Evolutionary conservation across 2,329 filamentous ascomycete genomes (phyloP).

Genomic region (Colletotrichum sp.): DNA sequence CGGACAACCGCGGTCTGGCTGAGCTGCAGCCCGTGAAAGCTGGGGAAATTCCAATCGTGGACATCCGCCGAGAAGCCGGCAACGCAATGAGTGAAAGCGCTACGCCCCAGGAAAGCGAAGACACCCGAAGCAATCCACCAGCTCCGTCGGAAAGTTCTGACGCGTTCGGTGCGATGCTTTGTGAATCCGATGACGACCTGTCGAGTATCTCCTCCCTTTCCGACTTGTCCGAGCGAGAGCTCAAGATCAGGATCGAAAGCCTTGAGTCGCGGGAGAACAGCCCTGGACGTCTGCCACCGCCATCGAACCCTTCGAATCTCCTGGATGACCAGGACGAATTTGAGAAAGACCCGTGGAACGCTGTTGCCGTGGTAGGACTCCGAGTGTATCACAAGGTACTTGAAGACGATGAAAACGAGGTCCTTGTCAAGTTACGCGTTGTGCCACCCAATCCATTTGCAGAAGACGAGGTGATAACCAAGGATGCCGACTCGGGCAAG

Average conservation of each 20-base stretch:
- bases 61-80: not conserved
- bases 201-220: slow-evolving; percentile 37
- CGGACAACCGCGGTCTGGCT: not conserved
- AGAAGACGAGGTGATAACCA: slow-evolving; percentile 12
- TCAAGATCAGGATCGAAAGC: slow-evolving; percentile 29
- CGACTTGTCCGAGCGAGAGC: slow-evolving; percentile 42
- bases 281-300: slow-evolving; percentile 3
- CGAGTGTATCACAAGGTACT: slow-evolving; percentile 56
- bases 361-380: slow-evolving; percentile 56
- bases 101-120: slow-evolving; percentile 20
- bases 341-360: slow-evolving; percentile 59
- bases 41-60: not conserved
- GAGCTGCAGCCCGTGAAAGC: not conserved
- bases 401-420: slow-evolving; percentile 32
- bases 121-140: slow-evolving; percentile 6
- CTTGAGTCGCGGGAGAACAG: slow-evolving; percentile 23
- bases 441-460: slow-evolving; percentile 41
- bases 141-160: slow-evolving; percentile 4
- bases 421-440: slow-evolving; percentile 42
- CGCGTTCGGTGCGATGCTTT: slow-evolving; percentile 17
- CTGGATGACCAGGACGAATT: slow-evolving; percentile 57
- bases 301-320: slow-evolving; percentile 14
- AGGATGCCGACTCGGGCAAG: slow-evolving; percentile 21
- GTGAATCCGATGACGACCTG: slow-evolving; percentile 28
- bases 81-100: slow-evolving; percentile 20